Conservation (phyloP, 768 basidiomycete species). For the Hygrocybe punicea region DNA sequence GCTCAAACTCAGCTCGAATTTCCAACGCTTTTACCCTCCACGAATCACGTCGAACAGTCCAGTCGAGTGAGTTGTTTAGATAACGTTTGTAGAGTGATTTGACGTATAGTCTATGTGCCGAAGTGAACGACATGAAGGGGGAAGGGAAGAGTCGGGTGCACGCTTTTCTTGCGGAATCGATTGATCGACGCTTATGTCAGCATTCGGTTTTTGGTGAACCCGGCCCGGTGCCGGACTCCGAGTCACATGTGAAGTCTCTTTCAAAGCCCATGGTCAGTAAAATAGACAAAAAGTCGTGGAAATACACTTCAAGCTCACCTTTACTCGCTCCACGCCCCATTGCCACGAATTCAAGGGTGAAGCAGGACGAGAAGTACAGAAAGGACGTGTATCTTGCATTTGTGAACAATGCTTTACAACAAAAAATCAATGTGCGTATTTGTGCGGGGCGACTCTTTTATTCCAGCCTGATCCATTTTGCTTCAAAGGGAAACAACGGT, state of each 20-base stretch:
- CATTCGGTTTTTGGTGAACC: background rate
- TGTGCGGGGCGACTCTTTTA: constrained; percentile 6
- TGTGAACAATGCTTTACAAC: constrained; percentile 74
- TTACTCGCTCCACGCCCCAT: constrained; percentile 52
- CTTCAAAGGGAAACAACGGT: constrained; percentile 63
- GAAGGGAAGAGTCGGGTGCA: background rate
- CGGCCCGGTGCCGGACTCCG: too few species aligned
- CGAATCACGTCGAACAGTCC: constrained; percentile 80
- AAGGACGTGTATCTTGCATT: constrained; percentile 84
- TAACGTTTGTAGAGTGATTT: constrained; percentile 89
- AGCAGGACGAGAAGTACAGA: constrained; percentile 70
- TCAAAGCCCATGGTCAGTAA: constrained; percentile 41
- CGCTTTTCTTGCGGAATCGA: background rate
- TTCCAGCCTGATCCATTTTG: constrained; percentile 6
- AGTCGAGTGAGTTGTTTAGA: constrained; percentile 84
- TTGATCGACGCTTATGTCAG: background rate
- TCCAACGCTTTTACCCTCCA: constrained; percentile 84
- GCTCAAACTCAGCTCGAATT: constrained; percentile 91
- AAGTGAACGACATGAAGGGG: constrained; percentile 50
- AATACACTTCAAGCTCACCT: constrained; percentile 23
- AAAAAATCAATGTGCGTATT: constrained; percentile 60
- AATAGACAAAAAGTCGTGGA: constrained; percentile 34
- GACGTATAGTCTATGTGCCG: constrained; percentile 78
- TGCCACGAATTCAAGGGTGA: constrained; percentile 74
- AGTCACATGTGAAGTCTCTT: too few species aligned